A percentile compares a stretch with the other conserved stretches of the same genome.
phyloP scores from a whole-genome alignment of 495 filamentous ascomycete genomes.

The Xylaria sp. region DNA sequence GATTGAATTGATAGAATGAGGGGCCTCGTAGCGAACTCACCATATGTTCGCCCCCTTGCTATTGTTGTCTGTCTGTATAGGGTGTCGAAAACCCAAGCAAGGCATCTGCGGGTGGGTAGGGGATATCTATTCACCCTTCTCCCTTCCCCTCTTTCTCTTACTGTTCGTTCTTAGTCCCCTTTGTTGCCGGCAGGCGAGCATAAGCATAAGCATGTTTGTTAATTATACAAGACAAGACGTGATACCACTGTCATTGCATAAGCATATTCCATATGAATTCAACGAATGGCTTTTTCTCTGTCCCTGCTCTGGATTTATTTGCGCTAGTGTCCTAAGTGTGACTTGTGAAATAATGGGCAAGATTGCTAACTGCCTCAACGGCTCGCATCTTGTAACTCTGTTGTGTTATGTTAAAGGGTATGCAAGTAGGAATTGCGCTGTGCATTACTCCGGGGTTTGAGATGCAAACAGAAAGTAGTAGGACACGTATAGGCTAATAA shows the following conservation, averaged over 20 bases:
- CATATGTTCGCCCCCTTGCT: neutral
- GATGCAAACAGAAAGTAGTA: no score
- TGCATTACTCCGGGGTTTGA: no score
- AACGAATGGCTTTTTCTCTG: constrained; percentile 14
- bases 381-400: neutral
- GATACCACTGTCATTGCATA: constrained; percentile 29
- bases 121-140: neutral
- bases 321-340: neutral
- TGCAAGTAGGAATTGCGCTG: neutral
- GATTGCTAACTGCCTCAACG: no score
- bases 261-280: constrained; percentile 28
- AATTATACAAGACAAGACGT: constrained; percentile 29
- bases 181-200: constrained; percentile 19
- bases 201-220: constrained; percentile 25
- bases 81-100: constrained; percentile 1
- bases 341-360: neutral
- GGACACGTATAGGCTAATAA: no score
- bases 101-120: neutral
- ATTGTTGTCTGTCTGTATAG: constrained; percentile 11
- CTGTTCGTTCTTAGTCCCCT: neutral
- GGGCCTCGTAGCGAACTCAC: neutral
- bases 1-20: constrained; percentile 21
- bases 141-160: constrained; percentile 3
- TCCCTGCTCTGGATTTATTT: neutral
- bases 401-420: neutral